These are phyloP conservation scores for Tolypocladium inflatum DNA, from an alignment of 2,329 filamentous ascomycete species.

Conservation along the genomic window DNA sequence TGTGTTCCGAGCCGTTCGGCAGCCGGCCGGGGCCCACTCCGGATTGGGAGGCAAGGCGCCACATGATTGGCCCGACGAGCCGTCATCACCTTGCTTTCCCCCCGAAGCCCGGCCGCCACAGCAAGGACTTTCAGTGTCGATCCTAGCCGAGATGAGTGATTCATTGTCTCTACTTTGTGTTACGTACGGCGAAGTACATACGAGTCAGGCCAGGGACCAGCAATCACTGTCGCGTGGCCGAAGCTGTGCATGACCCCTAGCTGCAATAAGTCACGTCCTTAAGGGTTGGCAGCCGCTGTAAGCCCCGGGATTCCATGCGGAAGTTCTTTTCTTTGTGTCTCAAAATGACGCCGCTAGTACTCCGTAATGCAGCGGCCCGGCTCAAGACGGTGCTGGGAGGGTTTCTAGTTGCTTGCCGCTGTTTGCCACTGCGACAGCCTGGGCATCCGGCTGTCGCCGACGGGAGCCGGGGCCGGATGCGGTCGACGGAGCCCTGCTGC, in stretches of 20 bases:
- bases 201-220: background rate
- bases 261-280: no score
- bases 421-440: background rate
- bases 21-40: slow-evolving; percentile 8
- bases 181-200: background rate
- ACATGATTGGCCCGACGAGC: background rate
- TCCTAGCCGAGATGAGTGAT: background rate
- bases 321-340: no score
- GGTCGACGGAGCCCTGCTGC: background rate
- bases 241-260: no score
- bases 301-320: background rate
- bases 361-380: background rate
- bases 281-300: background rate
- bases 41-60: background rate
- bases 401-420: background rate
- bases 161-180: background rate
- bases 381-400: background rate
- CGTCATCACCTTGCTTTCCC: background rate
- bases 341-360: no score
- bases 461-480: background rate
- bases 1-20: slow-evolving; percentile 7
- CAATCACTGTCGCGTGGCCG: background rate
- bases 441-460: background rate
- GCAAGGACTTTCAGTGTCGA: background rate
- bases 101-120: background rate